phyloP scores from a whole-genome alignment of 2,329 filamentous ascomycete species.

The Chaetomium olivaceum region DNA sequence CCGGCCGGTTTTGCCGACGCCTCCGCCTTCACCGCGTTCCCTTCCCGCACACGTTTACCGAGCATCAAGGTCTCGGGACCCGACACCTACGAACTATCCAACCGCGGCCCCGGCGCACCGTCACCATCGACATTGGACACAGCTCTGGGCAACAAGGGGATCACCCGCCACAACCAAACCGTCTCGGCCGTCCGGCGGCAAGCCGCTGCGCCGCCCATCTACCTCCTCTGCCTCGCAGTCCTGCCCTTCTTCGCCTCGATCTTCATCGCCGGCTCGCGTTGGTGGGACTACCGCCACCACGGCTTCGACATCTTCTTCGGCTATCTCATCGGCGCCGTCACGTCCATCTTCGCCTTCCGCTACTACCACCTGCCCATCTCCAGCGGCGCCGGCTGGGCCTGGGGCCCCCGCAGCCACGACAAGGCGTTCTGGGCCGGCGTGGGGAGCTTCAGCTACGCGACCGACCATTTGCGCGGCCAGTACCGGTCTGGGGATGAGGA shows the following conservation, averaged over 20 bases:
- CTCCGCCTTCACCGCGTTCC: conserved; percentile 64
- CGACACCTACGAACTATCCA: conserved; percentile 38
- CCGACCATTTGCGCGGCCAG: conserved; percentile 39
- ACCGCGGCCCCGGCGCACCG: conserved; percentile 28
- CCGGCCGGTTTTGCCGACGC: conserved; percentile 49
- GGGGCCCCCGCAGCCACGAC: conserved; percentile 73
- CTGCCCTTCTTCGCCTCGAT: conserved; percentile 73
- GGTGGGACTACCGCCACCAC: conserved; percentile 85
- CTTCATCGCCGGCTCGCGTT: conserved; percentile 83
- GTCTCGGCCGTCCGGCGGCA: conserved; percentile 63
- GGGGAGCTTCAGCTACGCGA: conserved; percentile 59
- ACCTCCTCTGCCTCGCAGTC: conserved; percentile 69
- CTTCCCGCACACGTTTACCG: conserved; percentile 65
- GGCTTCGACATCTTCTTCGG: conserved; percentile 91
- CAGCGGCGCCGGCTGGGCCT: conserved; percentile 83
- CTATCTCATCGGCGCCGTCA: conserved; percentile 71
- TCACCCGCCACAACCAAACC: conserved; percentile 41
- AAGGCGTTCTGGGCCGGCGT: conserved; percentile 79
- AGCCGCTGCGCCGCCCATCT: conserved; percentile 80
- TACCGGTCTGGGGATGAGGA: conserved; percentile 37
- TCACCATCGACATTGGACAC: conserved; percentile 37
- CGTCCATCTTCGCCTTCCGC: conserved; percentile 73
- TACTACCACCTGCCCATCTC: conserved; percentile 82
- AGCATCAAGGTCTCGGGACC: conserved; percentile 42
- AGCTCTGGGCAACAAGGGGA: conserved; percentile 34